These are phyloP conservation scores for Nitzschia inconspicua DNA, from an alignment of 108 stramenopile species.

Conservation along the genomic window DNA sequence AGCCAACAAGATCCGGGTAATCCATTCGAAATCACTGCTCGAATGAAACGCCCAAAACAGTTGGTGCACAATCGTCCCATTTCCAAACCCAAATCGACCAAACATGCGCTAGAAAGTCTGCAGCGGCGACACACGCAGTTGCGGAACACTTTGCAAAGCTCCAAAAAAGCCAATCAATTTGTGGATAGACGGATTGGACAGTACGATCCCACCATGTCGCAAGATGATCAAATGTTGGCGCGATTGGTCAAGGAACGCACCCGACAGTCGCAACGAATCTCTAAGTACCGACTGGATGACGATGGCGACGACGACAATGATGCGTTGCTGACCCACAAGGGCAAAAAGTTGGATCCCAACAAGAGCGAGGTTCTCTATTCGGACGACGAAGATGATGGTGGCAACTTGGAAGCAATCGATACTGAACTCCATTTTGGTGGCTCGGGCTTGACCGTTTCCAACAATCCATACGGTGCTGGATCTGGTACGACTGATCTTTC, in stretches of 20 bases:
- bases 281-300: slow-evolving; percentile 62
- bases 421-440: slow-evolving; percentile 93
- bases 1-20: slow-evolving; percentile 35
- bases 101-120: slow-evolving; percentile 33
- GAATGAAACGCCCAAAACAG: slow-evolving; percentile 57
- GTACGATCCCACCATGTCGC: slow-evolving; percentile 36
- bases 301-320: slow-evolving; percentile 34
- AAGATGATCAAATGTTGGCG: slow-evolving; percentile 69
- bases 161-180: slow-evolving; percentile 67
- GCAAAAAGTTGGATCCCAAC: slow-evolving; percentile 62
- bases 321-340: slow-evolving; percentile 75
- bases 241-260: slow-evolving; percentile 75
- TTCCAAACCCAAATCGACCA: slow-evolving; percentile 29
- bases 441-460: slow-evolving; percentile 26
- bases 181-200: slow-evolving; percentile 83
- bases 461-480: slow-evolving; percentile 52
- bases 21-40: slow-evolving; percentile 74
- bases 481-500: slow-evolving; percentile 39
- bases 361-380: slow-evolving; percentile 57
- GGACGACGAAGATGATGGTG: slow-evolving; percentile 74
- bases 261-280: slow-evolving; percentile 47
- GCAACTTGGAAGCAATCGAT: slow-evolving; percentile 71
- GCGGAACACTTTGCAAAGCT: slow-evolving; percentile 21
- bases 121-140: slow-evolving; percentile 35
- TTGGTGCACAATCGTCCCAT: slow-evolving; percentile 64